phyloP scores from a whole-genome alignment of 257 asterid species.

The Solanum peruvianum region DNA sequence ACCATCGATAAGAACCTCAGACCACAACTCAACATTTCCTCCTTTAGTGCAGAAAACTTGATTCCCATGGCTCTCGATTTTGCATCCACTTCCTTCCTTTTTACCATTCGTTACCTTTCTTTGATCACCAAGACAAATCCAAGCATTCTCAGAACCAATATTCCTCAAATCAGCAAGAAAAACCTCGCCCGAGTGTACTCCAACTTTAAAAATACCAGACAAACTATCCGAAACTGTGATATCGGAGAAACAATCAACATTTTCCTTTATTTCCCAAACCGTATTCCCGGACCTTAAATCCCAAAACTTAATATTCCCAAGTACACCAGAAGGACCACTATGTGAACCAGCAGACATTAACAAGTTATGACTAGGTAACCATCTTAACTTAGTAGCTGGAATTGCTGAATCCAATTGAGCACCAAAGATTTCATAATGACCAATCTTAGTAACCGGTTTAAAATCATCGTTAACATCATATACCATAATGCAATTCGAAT shows the following conservation, averaged over 20 bases:
- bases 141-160: constrained; percentile 29
- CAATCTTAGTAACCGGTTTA: constrained; percentile 37
- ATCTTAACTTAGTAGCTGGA: constrained; percentile 75
- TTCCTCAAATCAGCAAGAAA: constrained; percentile 60
- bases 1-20: constrained; percentile 42
- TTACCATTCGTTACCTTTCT: constrained; percentile 48
- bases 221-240: constrained; percentile 43
- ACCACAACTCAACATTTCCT: constrained; percentile 72
- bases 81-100: constrained; percentile 77
- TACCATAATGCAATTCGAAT: constrained; percentile 75
- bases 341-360: constrained; percentile 95
- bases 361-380: constrained; percentile 61
- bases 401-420: constrained; percentile 86
- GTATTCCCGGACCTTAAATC: constrained; percentile 65
- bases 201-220: constrained; percentile 57
- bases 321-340: constrained; percentile 75
- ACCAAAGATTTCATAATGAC: constrained; percentile 77
- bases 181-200: constrained; percentile 70
- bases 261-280: constrained; percentile 66
- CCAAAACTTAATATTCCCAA: constrained; percentile 71
- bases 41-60: constrained; percentile 73
- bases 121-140: constrained; percentile 67
- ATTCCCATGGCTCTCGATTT: constrained; percentile 57
- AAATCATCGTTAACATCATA: constrained; percentile 48
- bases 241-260: constrained; percentile 73